A percentile compares a stretch with the other conserved stretches of the same genome.
Conservation (phyloP, 768 basidiomycete genomes). For the Kwoniella mangroviensis region DNA sequence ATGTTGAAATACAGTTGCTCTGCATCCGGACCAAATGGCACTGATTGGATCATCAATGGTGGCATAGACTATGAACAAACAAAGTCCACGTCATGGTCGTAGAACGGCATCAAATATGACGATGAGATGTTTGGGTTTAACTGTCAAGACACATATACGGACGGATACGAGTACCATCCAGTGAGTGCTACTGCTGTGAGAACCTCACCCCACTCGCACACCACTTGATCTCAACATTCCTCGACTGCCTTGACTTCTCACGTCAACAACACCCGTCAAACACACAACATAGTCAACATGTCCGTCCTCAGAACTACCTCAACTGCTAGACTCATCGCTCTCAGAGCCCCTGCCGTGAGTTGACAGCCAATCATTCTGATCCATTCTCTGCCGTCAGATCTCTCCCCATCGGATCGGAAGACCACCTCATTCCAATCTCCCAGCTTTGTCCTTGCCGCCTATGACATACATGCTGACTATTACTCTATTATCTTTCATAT, state of each 20-base stretch:
- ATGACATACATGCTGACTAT: too few relatives aligned
- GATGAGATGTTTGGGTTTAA: not conserved
- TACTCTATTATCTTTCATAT: too few relatives aligned
- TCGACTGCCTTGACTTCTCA: not conserved
- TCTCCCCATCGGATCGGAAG: not conserved
- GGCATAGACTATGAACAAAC: not conserved
- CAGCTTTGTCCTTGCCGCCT: too few relatives aligned
- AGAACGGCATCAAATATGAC: not conserved
- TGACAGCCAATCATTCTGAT: not conserved
- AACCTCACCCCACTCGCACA: not conserved
- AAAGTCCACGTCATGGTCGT: conserved; percentile 1
- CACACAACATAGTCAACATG: not conserved
- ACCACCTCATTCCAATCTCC: too few relatives aligned
- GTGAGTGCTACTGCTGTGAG: not conserved
- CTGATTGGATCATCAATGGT: not conserved
- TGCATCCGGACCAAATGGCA: too few relatives aligned
- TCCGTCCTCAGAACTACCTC: conserved; percentile 20
- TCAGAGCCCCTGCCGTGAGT: conserved; percentile 44
- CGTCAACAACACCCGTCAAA: not conserved
- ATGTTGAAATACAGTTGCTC: too few relatives aligned
- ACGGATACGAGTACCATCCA: not conserved
- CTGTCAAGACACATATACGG: not conserved
- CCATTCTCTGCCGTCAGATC: not conserved
- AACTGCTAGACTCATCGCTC: conserved; percentile 30
- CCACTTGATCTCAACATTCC: conserved; percentile 8